Evolutionary conservation across 306 rosid species (phyloP).

Genomic region (Vicia sativa): DNA sequence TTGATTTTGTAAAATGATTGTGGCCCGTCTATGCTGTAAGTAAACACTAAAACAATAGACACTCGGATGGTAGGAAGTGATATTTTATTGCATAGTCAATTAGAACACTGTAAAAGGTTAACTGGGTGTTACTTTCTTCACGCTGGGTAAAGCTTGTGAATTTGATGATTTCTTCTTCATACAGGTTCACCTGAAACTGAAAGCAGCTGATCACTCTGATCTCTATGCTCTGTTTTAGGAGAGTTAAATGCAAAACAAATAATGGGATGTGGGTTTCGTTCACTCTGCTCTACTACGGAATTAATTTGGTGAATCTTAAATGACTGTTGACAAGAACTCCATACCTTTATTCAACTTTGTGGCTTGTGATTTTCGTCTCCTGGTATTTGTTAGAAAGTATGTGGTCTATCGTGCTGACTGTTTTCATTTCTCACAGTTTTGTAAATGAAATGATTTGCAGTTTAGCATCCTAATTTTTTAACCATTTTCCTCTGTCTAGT

Average conservation of each 20-base stretch:
- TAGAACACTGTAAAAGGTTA: background rate
- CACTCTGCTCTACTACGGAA: conserved; percentile 21
- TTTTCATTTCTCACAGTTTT: conserved; percentile 7
- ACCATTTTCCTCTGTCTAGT: conserved; percentile 9
- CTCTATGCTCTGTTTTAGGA: conserved; percentile 24
- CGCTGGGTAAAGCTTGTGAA: conserved; percentile 23
- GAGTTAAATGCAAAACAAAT: conserved; percentile 22
- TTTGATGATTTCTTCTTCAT: conserved; percentile 31
- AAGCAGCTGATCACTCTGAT: conserved; percentile 35
- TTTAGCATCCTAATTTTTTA: conserved; percentile 16
- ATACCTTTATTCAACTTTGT: conserved; percentile 11
- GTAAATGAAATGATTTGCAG: conserved; percentile 17
- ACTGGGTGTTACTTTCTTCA: conserved; percentile 24
- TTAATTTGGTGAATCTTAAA: conserved; percentile 6
- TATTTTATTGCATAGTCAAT: conserved; percentile 24
- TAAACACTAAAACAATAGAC: background rate
- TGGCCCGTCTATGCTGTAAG: background rate
- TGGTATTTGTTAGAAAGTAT: conserved; percentile 11
- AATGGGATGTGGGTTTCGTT: conserved; percentile 11
- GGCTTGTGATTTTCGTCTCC: conserved; percentile 16
- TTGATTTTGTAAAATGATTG: background rate
- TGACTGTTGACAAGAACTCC: conserved; percentile 19
- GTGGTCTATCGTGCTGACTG: background rate
- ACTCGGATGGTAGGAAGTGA: background rate
- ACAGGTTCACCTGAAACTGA: conserved; percentile 30